Percentiles rank a stretch among this genome's conserved stretches.
These are phyloP conservation scores for Aspergillus puulaauensis DNA, from an alignment of 2,329 filamentous ascomycete species.

Conservation along the genomic window DNA sequence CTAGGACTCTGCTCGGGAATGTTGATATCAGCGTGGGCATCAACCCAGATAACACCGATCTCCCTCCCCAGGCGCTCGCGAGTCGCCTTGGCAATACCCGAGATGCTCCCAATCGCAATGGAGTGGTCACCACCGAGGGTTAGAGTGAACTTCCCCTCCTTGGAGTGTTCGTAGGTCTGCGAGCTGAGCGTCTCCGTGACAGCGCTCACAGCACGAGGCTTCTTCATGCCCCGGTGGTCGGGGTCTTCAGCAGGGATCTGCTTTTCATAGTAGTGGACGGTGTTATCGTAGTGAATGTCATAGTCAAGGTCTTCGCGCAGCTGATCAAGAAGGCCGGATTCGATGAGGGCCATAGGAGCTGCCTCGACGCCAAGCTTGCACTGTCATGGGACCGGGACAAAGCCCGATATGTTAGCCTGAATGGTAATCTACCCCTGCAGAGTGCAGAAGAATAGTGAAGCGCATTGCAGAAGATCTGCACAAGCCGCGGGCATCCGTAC, in stretches of 20 bases:
- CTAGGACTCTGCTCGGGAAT: constrained; percentile 85
- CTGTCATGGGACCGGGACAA: constrained; percentile 44
- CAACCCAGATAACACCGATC: constrained; percentile 96
- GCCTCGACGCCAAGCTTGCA: constrained; percentile 90
- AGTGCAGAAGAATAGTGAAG: not conserved
- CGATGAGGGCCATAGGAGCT: constrained; percentile 83
- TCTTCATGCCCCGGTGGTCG: constrained; percentile 89
- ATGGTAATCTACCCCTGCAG: not conserved
- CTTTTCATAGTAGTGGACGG: constrained; percentile 78
- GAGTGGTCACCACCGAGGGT: constrained; percentile 96
- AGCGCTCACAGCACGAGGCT: constrained; percentile 78
- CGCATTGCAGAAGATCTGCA: constrained; percentile 11
- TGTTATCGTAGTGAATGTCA: constrained; percentile 78
- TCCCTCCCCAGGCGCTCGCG: constrained; percentile 79
- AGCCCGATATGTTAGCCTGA: not conserved
- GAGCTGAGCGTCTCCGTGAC: constrained; percentile 77
- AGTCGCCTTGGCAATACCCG: constrained; percentile 80
- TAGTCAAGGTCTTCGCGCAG: constrained; percentile 84
- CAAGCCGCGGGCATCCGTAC: constrained; percentile 50
- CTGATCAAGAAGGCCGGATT: constrained; percentile 80
- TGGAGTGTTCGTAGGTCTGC: constrained; percentile 85
- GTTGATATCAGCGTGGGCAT: constrained; percentile 98
- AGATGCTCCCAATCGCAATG: constrained; percentile 91
- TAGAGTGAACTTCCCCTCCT: constrained; percentile 79
- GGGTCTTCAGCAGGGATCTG: constrained; percentile 70